These are phyloP conservation scores for Letharia lupina DNA, from an alignment of 495 filamentous ascomycete genomes.

Conservation along the genomic window DNA sequence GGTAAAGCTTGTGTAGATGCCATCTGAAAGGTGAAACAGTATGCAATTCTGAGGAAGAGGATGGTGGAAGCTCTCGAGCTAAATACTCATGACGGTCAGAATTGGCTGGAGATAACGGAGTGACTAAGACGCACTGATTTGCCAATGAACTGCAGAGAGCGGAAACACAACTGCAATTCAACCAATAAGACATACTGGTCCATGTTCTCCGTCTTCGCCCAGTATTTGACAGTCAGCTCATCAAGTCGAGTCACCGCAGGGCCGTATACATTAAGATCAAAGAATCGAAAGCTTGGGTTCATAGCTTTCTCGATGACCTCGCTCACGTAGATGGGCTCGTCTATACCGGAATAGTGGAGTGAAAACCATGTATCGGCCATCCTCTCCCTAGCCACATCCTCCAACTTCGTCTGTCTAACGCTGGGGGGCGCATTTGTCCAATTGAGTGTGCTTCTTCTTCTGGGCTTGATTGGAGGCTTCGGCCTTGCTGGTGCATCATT, in stretches of 20 bases:
- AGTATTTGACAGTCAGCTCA: conserved; percentile 60
- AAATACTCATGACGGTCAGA: background rate
- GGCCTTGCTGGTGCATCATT: conserved; percentile 22
- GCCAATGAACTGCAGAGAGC: conserved; percentile 71
- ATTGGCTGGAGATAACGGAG: background rate
- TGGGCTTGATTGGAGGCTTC: conserved; percentile 30
- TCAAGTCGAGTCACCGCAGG: conserved; percentile 57
- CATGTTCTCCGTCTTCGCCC: conserved; percentile 55
- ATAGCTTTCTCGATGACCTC: conserved; percentile 70
- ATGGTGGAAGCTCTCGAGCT: conserved; percentile 61
- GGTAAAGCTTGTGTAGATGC: conserved; percentile 70
- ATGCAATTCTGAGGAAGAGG: conserved; percentile 79
- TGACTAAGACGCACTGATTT: conserved; percentile 40
- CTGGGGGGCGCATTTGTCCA: conserved; percentile 60
- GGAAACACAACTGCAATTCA: conserved; percentile 61
- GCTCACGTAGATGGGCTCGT: conserved; percentile 82
- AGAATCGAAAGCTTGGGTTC: conserved; percentile 84
- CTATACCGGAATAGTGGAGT: conserved; percentile 56
- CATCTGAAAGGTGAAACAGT: conserved; percentile 80
- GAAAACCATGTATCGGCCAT: conserved; percentile 90
- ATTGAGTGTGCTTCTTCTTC: conserved; percentile 59
- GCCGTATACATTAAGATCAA: conserved; percentile 66
- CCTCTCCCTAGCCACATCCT: conserved; percentile 58
- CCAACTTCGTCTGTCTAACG: conserved; percentile 64
- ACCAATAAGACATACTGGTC: conserved; percentile 58